Conservation (phyloP, 2,329 filamentous ascomycete genomes). For the Pseudopyrenochaeta lycopersici region DNA sequence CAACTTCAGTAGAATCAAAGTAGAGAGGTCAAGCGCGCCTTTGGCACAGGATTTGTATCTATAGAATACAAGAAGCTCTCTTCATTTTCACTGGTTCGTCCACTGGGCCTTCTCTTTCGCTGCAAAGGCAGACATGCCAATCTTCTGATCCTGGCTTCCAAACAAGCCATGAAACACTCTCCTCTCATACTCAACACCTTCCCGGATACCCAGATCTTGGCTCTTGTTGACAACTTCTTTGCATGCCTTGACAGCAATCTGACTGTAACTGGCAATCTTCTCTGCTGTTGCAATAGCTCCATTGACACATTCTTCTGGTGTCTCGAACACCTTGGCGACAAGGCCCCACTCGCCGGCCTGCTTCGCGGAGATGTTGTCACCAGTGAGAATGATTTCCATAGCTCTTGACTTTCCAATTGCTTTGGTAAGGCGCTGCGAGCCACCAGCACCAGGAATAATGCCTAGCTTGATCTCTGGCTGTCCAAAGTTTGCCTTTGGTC, state of each 20-base stretch:
- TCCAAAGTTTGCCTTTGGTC: conserved; percentile 85
- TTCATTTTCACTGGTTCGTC: conserved; percentile 72
- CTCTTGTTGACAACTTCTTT: conserved; percentile 99
- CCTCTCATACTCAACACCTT: conserved; percentile 95
- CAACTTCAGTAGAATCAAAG: neutral
- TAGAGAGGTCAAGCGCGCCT: too few relatives aligned
- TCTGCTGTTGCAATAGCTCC: conserved; percentile 83
- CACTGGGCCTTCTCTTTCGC: conserved; percentile 95
- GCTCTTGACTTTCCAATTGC: conserved; percentile 61
- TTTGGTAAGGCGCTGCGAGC: conserved; percentile 85
- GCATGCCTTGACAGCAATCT: conserved; percentile 84
- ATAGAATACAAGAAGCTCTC: neutral
- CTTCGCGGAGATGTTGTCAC: conserved; percentile 77
- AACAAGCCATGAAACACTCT: conserved; percentile 93
- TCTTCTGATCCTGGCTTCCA: conserved; percentile 95
- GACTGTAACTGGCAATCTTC: conserved; percentile 86
- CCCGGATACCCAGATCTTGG: conserved; percentile 85
- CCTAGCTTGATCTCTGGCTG: conserved; percentile 98
- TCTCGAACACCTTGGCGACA: conserved; percentile 81
- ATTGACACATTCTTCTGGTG: conserved; percentile 82
- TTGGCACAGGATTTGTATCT: neutral
- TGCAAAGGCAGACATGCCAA: conserved; percentile 92
- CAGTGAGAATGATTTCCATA: conserved; percentile 59
- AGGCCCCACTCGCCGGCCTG: conserved; percentile 92
- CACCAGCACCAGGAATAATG: conserved; percentile 89